Evolutionary conservation across 164 flowering plant species (phyloP).

Genomic region (Chloranthus sessilifolius): DNA sequence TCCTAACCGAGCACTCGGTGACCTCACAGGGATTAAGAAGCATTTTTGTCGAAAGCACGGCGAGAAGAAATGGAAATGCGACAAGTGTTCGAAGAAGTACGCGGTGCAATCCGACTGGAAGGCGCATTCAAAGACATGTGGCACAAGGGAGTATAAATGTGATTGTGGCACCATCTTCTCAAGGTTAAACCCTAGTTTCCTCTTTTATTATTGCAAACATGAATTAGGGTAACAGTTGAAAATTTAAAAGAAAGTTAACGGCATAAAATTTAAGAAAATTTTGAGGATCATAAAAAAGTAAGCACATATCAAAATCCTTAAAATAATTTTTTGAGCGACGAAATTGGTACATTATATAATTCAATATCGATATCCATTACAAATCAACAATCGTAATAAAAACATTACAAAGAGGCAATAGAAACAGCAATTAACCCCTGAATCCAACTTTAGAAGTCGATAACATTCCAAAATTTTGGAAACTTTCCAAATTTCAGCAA

Average conservation of each 20-base stretch:
- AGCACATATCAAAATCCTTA: too few species aligned
- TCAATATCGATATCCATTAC: too few species aligned
- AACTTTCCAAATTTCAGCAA: too few species aligned
- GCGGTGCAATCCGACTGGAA: slow-evolving; percentile 71
- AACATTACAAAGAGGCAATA: too few species aligned
- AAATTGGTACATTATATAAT: too few species aligned
- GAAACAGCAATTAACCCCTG: too few species aligned
- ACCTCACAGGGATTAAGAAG: slow-evolving; percentile 61
- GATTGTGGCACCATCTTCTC: slow-evolving; percentile 65
- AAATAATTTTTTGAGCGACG: too few species aligned
- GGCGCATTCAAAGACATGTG: slow-evolving; percentile 59
- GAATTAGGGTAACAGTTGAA: background rate
- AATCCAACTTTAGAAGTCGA: too few species aligned
- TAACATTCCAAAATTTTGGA: too few species aligned
- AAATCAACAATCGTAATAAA: too few species aligned
- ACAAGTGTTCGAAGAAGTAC: slow-evolving; percentile 55
- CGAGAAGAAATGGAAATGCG: slow-evolving; percentile 70
- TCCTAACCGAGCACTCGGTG: slow-evolving; percentile 52
- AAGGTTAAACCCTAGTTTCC: slow-evolving; percentile 26
- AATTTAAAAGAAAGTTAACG: background rate
- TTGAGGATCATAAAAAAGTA: too few species aligned
- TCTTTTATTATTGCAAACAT: background rate
- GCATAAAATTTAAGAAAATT: background rate
- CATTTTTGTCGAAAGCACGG: slow-evolving; percentile 62
- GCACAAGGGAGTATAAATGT: slow-evolving; percentile 54